A percentile compares a stretch with the other conserved stretches of the same genome.
phyloP scores from a whole-genome alignment of 2,329 filamentous ascomycete genomes.

The Graphilbum fragrans region DNA sequence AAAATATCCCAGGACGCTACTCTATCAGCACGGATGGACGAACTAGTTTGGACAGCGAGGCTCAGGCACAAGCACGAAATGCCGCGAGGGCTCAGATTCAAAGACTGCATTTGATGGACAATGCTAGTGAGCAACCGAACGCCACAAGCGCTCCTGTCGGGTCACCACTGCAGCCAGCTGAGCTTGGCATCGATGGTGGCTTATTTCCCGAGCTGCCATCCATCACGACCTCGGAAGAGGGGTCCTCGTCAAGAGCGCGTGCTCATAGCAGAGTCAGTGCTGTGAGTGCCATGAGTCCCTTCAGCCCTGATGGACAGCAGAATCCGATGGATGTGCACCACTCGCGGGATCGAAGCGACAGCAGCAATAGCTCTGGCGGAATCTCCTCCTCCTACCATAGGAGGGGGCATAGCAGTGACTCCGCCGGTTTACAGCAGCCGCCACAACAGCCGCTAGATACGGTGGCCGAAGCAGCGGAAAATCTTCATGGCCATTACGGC shows the following conservation, averaged over 20 bases:
- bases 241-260: slow-evolving; percentile 4
- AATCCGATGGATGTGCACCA: slow-evolving; percentile 9
- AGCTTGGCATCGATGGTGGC: slow-evolving; percentile 23
- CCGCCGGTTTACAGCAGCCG: not conserved
- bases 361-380: slow-evolving; percentile 5
- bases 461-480: slow-evolving; percentile 27
- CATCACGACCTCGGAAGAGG: not conserved
- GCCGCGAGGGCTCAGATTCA: too few species aligned
- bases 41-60: not conserved
- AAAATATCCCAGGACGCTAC: slow-evolving; percentile 12
- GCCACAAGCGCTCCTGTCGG: slow-evolving; percentile 12
- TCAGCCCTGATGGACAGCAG: slow-evolving; percentile 4
- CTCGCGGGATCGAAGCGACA: slow-evolving; percentile 13
- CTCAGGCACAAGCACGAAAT: too few species aligned
- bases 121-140: slow-evolving; percentile 27
- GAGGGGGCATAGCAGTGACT: not conserved
- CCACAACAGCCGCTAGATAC: slow-evolving; percentile 15
- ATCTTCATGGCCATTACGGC: slow-evolving; percentile 35
- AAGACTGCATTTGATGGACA: slow-evolving; percentile 13
- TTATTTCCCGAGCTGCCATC: slow-evolving; percentile 25
- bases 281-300: not conserved
- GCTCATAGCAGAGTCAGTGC: slow-evolving; percentile 14
- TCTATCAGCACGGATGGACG: slow-evolving; percentile 5
- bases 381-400: slow-evolving; percentile 3
- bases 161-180: slow-evolving; percentile 18